Evolutionary conservation across 257 asterid genomes (phyloP), one percentile per base, ranked within the genome.

Genomic region (Cruciata laevipes): DNA sequence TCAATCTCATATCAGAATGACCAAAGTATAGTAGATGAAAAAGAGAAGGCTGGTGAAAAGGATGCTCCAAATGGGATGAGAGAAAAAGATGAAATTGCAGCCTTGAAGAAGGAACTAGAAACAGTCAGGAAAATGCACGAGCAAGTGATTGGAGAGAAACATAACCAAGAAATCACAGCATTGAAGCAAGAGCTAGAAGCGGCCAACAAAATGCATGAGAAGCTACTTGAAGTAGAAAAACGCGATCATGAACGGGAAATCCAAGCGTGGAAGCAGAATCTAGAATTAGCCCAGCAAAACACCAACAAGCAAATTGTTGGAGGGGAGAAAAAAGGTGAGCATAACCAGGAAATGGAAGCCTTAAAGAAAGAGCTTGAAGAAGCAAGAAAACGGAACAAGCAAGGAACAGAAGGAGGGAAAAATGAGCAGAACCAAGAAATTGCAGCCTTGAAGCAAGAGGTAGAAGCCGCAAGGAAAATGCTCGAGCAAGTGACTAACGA

Each of bases 261-360:
- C 5, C 9, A n/a, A 53, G 60, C 60, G 13, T 53, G 24, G 60
- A 53, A 53, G 60, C 60, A 53, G 20, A n/a, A 53, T 18, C 13
- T 53, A 53, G 60, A 53, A 53, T 27, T 3, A 53, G 60, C 27
- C 25, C 55, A 47, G 55, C n/a, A 47, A 47, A 47, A 47, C 3
- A 47, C 3, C 20, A 47, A 47, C 14, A 20, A 14, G 20, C 55
- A 47, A 47, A 21, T 47, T 47, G 20, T 17, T 47, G 78, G 65
- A 68, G 61, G 75, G 83, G 79, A 69, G 90, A 80, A 17, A 72
- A 86, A 82, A 58, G 86, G 84, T 17, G 79, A 79, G 27, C 77
- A 71, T 59, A 44, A 27, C 62, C 67, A 38, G 40, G 77, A 63
- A 74, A 67, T 66, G 42, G 9, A 7, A 52, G 58, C 25, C 58